Base-by-base conservation (phyloP, 495 filamentous ascomycete genomes). In the Xylaria scruposa region DNA sequence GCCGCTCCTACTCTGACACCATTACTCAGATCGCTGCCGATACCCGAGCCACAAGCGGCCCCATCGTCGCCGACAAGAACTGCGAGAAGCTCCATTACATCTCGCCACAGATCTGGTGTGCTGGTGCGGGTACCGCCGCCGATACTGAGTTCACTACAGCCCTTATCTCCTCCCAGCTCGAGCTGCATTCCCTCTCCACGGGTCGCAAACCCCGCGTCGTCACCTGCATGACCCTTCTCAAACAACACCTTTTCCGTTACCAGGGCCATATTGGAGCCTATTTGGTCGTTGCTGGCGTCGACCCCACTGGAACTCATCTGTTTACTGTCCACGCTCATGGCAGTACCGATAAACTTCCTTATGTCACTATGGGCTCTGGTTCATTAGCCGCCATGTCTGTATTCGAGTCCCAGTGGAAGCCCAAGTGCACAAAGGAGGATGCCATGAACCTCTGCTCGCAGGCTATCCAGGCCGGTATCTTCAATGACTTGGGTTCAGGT, bases 1-100 rank as follows among this genome's bases (percentile, higher is more conserved):
- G 15, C 54, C 24, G 29, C 21, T 46, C 36, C 42, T 56, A 33
- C 26, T 31, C 70, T 68, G 42, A 68, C 44, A 8, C 24, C 10
- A 24, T 21, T 68, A 13, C 53, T 21, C 24, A 94, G 91, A 97
- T 97, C 83, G 94, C 94, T 72, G 94, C 95, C 85, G 97, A 98
- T 85, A 99, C 97, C 75, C 90, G 97, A 90, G 97, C 97, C 67
- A 99, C 97, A 51, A 95, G 93, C 73, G 97, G 97, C 24, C 94
- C 95, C 51, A 99, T 99, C 82, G 97, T 99, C 77, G 97, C 97
- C 79, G 97, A 99, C 90, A 99, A 99, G 93, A 99, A 99, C 90
- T 99, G 97, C 84, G 94, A 99, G 84, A 99, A 99, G 87, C 90
- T 99, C 63, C 97, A 99, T 85, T 99, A 97, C 87, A 99, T 98